phyloP scores from a whole-genome alignment of 176 grass and related monocot species.

The Aegilops speltoides region DNA sequence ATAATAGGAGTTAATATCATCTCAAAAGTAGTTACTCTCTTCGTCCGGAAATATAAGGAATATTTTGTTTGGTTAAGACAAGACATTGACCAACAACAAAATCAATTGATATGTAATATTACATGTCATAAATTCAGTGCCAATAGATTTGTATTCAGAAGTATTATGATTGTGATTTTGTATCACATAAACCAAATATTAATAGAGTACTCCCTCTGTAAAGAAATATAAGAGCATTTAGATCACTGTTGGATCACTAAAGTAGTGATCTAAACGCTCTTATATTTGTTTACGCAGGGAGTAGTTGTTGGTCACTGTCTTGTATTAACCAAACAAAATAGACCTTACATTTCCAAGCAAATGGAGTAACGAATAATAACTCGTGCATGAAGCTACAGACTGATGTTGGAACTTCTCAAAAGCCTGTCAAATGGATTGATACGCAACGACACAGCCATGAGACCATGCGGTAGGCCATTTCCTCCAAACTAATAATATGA shows the following conservation, averaged over 20 bases:
- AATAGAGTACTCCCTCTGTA: not conserved
- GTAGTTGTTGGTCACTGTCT: not conserved
- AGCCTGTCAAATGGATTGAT: constrained; percentile 9
- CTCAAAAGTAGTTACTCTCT: not conserved
- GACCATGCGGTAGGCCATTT: constrained; percentile 1
- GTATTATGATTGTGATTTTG: not conserved
- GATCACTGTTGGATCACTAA: no score
- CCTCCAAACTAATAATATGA: constrained; percentile 26
- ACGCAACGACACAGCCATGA: constrained; percentile 11
- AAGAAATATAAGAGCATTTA: no score
- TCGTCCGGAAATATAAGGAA: not conserved
- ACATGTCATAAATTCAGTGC: not conserved
- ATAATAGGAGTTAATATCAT: constrained; percentile 22
- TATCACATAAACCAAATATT: not conserved
- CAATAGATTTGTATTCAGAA: not conserved
- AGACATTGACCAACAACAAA: not conserved
- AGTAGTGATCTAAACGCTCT: no score
- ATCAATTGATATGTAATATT: not conserved
- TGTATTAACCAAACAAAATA: not conserved
- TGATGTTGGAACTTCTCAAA: not conserved
- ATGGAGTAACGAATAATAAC: constrained; percentile 20
- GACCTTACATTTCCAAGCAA: not conserved
- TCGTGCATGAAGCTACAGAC: constrained; percentile 24
- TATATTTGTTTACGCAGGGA: not conserved
- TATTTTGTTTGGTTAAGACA: not conserved